Percentiles rank a stretch among this genome's conserved stretches.
These are phyloP conservation scores for Boletus reticulatus DNA, from an alignment of 768 basidiomycete genomes.

Conservation along the genomic window DNA sequence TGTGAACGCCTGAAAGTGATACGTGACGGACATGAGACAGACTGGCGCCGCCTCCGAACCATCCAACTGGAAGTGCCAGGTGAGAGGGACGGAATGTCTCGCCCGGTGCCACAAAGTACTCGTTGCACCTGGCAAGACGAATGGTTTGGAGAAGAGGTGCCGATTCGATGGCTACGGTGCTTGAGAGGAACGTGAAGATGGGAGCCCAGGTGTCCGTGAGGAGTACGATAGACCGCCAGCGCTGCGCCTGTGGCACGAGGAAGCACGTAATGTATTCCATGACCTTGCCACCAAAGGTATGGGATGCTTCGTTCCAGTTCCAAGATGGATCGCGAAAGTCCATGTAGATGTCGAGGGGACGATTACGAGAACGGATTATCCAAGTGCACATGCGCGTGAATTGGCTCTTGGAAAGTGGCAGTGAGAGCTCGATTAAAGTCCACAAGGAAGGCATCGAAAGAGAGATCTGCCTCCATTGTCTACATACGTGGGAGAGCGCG, in stretches of 20 bases:
- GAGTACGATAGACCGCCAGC: conserved; percentile 51
- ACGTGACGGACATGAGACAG: conserved; percentile 39
- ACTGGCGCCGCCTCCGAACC: conserved; percentile 39
- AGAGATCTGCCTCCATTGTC: conserved; percentile 48
- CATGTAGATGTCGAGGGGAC: conserved; percentile 50
- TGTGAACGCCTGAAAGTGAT: conserved; percentile 54
- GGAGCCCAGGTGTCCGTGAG: conserved; percentile 61
- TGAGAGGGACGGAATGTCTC: conserved; percentile 43
- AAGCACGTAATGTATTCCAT: conserved; percentile 47
- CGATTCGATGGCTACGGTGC: conserved; percentile 32
- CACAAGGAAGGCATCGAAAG: conserved; percentile 47
- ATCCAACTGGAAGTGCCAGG: conserved; percentile 38
- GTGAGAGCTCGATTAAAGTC: conserved; percentile 47
- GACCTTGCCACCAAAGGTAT: conserved; percentile 39
- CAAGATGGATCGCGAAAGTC: conserved; percentile 60
- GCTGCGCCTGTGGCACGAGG: conserved; percentile 41
- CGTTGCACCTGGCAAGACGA: conserved; percentile 55
- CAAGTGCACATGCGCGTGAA: conserved; percentile 36
- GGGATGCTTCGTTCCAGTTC: conserved; percentile 49
- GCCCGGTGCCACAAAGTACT: conserved; percentile 47
- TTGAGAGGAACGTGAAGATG: conserved; percentile 49
- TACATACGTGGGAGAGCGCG: conserved; percentile 47
- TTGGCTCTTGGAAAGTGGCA: conserved; percentile 40
- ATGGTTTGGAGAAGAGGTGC: conserved; percentile 40
- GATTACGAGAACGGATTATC: conserved; percentile 43